Evolutionary conservation across 768 basidiomycete species (phyloP).

Genomic region (Leucosporidium creatinivorum): DNA sequence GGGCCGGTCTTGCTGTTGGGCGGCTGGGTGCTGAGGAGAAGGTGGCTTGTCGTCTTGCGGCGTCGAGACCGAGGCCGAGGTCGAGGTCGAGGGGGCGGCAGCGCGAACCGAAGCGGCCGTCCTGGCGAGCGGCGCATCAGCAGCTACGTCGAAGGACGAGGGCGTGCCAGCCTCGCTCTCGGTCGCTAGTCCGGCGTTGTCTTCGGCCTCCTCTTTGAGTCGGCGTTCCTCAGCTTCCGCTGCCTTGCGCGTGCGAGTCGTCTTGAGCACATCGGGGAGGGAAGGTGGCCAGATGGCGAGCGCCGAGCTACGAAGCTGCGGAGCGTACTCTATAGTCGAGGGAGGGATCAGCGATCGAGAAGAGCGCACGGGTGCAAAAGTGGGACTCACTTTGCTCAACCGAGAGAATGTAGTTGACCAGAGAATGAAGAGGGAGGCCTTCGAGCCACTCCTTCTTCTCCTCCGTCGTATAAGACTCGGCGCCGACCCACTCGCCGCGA

Average conservation of each 20-base stretch:
- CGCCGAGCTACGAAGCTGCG: neutral
- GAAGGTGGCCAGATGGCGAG: conserved; percentile 25
- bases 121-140: too few species aligned
- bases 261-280: neutral
- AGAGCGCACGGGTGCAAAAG: neutral
- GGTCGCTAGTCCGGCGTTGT: neutral
- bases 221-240: conserved; percentile 14
- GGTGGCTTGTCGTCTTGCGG: too few species aligned
- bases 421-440: conserved; percentile 6
- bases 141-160: too few species aligned
- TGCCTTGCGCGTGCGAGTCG: neutral
- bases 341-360: too few species aligned
- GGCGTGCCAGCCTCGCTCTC: neutral
- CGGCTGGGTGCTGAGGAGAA: too few species aligned
- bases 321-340: conserved; percentile 3
- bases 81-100: too few species aligned
- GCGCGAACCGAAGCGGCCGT: too few species aligned
- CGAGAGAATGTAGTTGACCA: conserved; percentile 18
- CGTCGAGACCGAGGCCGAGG: too few species aligned
- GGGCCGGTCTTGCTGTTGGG: too few species aligned
- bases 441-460: conserved; percentile 21
- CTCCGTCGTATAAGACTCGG: neutral
- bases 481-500: conserved; percentile 15
- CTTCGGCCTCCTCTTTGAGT: conserved; percentile 22
- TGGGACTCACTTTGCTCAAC: conserved; percentile 18